A percentile compares a stretch with the other conserved stretches of the same genome.
Conservation (phyloP, 2,329 filamentous ascomycete genomes). For the Nothophaeocryptopus gaeumannii region DNA sequence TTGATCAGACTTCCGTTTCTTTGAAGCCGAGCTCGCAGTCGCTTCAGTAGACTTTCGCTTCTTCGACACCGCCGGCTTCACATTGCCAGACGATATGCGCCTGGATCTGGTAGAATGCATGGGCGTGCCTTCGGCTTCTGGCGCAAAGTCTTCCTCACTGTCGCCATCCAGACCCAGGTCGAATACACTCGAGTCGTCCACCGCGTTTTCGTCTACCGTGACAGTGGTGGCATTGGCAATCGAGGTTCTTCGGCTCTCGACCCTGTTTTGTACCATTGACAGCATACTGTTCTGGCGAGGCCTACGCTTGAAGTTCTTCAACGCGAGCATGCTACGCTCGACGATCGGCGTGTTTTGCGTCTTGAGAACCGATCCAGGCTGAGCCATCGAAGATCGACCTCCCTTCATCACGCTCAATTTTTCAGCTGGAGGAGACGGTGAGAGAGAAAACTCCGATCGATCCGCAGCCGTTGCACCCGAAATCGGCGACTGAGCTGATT, state of each 20-base stretch:
- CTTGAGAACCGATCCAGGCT: constrained; percentile 45
- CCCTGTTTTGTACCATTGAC: constrained; percentile 46
- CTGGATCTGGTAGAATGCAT: constrained; percentile 49
- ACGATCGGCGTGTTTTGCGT: constrained; percentile 42
- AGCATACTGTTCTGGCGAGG: constrained; percentile 50
- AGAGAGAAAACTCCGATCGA: constrained; percentile 23
- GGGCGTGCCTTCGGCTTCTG: constrained; percentile 67
- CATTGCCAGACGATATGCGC: constrained; percentile 24
- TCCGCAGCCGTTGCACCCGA: constrained; percentile 4
- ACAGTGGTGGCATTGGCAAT: constrained; percentile 14
- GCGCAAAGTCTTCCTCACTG: constrained; percentile 50
- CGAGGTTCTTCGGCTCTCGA: constrained; percentile 27
- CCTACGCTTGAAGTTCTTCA: constrained; percentile 51
- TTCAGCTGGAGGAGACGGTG: constrained; percentile 30
- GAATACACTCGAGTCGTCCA: constrained; percentile 33
- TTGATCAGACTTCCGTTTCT: constrained; percentile 30
- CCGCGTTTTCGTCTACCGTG: constrained; percentile 39
- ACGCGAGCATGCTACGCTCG: constrained; percentile 48
- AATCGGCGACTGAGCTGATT: neutral
- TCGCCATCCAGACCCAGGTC: constrained; percentile 29
- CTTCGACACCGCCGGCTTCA: constrained; percentile 1
- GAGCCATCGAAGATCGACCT: constrained; percentile 23
- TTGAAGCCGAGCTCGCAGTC: constrained; percentile 15
- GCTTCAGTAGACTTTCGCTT: constrained; percentile 1
- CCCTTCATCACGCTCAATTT: constrained; percentile 33